A percentile compares a stretch with the other conserved stretches of the same genome.
Conservation (phyloP, 2,329 filamentous ascomycete genomes). For the Alternaria consortialis region DNA sequence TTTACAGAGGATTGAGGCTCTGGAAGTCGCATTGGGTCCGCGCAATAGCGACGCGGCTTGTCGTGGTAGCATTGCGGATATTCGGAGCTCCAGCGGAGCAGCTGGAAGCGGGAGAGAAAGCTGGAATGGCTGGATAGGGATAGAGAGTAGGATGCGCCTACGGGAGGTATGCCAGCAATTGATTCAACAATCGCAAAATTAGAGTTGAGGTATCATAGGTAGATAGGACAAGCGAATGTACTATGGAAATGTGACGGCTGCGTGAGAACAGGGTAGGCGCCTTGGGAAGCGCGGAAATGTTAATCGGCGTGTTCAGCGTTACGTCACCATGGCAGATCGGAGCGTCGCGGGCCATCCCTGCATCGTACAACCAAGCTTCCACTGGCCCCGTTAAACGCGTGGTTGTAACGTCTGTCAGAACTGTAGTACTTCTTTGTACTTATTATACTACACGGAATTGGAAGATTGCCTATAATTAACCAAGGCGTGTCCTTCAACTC, state of each 20-base stretch:
- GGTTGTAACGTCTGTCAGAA: background rate
- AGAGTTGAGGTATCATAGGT: conserved; percentile 5
- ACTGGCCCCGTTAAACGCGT: conserved; percentile 5
- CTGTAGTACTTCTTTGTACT: background rate
- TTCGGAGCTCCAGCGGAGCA: conserved; percentile 9
- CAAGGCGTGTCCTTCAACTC: too few species aligned
- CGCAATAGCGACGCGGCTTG: conserved; percentile 43
- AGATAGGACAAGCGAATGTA: conserved; percentile 5
- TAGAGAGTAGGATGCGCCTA: background rate
- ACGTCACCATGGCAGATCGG: conserved; percentile 22
- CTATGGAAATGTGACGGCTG: conserved; percentile 1
- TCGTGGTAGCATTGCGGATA: conserved; percentile 41
- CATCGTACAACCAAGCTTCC: conserved; percentile 24
- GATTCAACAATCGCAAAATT: conserved; percentile 13
- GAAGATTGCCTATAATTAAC: background rate
- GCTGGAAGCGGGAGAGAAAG: conserved; percentile 13
- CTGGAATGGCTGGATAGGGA: background rate
- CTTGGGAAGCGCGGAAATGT: conserved; percentile 24
- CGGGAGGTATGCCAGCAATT: conserved; percentile 15
- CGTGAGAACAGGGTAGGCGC: conserved; percentile 1
- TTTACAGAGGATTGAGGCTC: conserved; percentile 25
- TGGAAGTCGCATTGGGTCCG: conserved; percentile 28
- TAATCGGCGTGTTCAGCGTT: conserved; percentile 25
- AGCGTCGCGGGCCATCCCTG: conserved; percentile 2
- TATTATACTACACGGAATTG: too few species aligned